Evolutionary conservation across 768 basidiomycete genomes (phyloP).

Genomic region (Serendipita indica): DNA sequence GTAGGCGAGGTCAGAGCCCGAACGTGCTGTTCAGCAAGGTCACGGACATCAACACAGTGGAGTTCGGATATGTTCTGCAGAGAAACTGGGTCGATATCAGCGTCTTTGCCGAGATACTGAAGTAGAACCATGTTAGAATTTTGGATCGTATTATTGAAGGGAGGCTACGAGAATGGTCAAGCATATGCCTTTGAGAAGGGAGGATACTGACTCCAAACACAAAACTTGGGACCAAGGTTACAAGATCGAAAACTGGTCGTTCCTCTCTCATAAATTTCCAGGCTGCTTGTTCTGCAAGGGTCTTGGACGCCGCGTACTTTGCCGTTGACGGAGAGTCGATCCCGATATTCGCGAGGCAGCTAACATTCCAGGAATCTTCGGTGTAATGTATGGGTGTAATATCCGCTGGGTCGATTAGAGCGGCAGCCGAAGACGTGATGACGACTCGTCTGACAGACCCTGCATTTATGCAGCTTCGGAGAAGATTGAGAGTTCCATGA

Average conservation of each 20-base stretch:
- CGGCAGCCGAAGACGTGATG: conserved; percentile 24
- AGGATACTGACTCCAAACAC: neutral
- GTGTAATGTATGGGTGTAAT: neutral
- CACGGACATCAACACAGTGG: neutral
- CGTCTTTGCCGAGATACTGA: neutral
- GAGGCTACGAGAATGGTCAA: neutral
- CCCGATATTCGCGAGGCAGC: neutral
- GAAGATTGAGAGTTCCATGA: conserved; percentile 23
- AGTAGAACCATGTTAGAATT: neutral
- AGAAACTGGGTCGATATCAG: neutral
- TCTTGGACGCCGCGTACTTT: neutral
- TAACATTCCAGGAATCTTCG: neutral
- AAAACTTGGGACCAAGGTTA: neutral
- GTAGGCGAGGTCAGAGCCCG: neutral
- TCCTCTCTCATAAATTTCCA: conserved; percentile 1
- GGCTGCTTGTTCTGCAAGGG: neutral
- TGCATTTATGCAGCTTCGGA: conserved; percentile 21
- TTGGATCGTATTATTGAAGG: neutral
- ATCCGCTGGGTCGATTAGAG: conserved; percentile 18
- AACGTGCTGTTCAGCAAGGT: conserved; percentile 6
- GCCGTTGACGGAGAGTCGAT: neutral
- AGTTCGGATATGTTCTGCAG: neutral
- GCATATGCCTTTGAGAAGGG: neutral
- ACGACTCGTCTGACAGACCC: conserved; percentile 22
- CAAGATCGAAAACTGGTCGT: neutral